These are phyloP conservation scores for Dimargaris verticillata DNA, from an alignment of 192 early-diverging fungal species.

Conservation along the genomic window DNA sequence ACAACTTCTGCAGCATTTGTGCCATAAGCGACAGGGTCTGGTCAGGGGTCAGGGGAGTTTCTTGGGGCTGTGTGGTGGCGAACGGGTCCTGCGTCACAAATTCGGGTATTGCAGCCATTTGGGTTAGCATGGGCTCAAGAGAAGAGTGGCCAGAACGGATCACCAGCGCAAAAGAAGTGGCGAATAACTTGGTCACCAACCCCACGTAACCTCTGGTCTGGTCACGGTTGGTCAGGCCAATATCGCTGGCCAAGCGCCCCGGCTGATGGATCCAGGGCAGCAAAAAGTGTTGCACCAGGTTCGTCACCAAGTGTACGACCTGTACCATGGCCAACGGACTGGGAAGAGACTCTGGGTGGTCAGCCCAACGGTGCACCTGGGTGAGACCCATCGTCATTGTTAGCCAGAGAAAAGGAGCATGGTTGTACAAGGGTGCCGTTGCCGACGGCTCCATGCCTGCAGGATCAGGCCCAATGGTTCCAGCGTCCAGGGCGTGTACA, in stretches of 20 bases:
- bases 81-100: conserved; percentile 15
- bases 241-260: neutral
- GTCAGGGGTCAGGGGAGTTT: conserved; percentile 11
- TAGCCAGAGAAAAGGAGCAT: too few species aligned
- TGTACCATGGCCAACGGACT: neutral
- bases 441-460: too few species aligned
- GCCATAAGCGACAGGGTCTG: conserved; percentile 10
- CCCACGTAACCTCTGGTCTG: neutral
- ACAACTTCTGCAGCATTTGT: conserved; percentile 19
- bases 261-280: neutral
- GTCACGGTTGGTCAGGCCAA: neutral
- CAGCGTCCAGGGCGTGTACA: too few species aligned
- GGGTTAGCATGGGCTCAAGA: neutral
- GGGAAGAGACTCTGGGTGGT: neutral
- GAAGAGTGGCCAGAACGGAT: neutral
- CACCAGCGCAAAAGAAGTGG: neutral
- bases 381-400: neutral
- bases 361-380: neutral
- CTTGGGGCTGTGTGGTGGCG: conserved; percentile 11
- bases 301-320: neutral
- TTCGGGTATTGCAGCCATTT: neutral
- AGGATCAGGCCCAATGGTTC: too few species aligned
- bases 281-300: neutral
- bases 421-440: too few species aligned
- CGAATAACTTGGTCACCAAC: neutral